Base-by-base conservation (phyloP, 2,329 filamentous ascomycete species). In the Dactylellina cionopaga region DNA sequence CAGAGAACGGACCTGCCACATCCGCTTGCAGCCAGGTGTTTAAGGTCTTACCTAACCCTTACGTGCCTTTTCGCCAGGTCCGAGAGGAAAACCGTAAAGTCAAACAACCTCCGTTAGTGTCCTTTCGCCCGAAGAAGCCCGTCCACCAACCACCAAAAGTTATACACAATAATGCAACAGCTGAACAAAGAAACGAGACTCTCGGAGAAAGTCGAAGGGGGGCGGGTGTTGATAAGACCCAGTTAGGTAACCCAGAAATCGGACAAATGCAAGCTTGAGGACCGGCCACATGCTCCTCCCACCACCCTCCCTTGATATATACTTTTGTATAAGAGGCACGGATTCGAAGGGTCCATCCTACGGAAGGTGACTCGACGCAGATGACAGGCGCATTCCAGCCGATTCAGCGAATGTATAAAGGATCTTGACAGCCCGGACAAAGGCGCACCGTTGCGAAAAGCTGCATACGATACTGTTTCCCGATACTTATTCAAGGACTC, bases 191-290 rank as follows among this genome's bases (percentile, higher is more conserved):
- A n/a, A n/a, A n/a, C n/a, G n/a, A n/a, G n/a, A n/a, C n/a, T n/a
- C n/a, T n/a, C n/a, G n/a, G n/a, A n/a, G n/a, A n/a, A n/a, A n/a
- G n/a, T n/a, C n/a, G n/a, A 33, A 33, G 29, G 11, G 11, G 29
- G 11, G 29, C 5, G 29, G 11, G 11, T 5, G 5, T 33, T 5
- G 29, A 33, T 5, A 6, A 39, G 35, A 15, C 46, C n/a, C 7
- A 22, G 41, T 22, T 22, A 19, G 19, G 29, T n/a, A 35, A 31
- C n/a, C n/a, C n/a, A 3, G 31, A 33, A 17, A 15, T 64, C 58
- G 66, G 66, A 71, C 66, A 71, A 71, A 71, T 71, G 58, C 66
- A 63, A 58, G 43, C 58, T 25, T 52, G 47, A 63, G 66, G 58
- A 71, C 44, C 58, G 49, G 15, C 66, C 66, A 71, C 66, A 71